phyloP scores from a whole-genome alignment of 1,284 basidiomycete genomes.

The Bjerkandera adusta region DNA sequence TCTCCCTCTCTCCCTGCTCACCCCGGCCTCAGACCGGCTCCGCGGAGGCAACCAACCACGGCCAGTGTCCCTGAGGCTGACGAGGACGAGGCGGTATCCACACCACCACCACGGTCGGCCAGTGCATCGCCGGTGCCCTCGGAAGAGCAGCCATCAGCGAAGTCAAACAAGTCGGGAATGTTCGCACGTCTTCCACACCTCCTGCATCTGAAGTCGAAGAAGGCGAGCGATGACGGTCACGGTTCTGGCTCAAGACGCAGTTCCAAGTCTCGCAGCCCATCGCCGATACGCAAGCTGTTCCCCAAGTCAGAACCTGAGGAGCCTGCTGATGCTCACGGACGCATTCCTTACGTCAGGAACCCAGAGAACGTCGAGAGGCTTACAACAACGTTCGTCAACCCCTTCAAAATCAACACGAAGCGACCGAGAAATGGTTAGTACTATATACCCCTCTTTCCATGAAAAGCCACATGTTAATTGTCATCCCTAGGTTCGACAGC shows the following conservation, averaged over 20 bases:
- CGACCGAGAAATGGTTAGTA: background rate
- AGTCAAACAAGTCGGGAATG: too few species aligned
- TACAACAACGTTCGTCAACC: slow-evolving; percentile 22
- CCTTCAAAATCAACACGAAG: slow-evolving; percentile 21
- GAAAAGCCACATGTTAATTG: too few species aligned
- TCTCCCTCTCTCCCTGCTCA: too few species aligned
- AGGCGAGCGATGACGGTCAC: background rate
- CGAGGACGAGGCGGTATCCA: too few species aligned
- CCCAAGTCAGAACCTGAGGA: slow-evolving; percentile 10
- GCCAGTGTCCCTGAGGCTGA: too few species aligned
- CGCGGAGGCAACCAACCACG: too few species aligned
- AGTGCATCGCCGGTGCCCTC: too few species aligned
- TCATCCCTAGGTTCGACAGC: too few species aligned
- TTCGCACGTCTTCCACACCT: too few species aligned
- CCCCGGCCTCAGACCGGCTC: too few species aligned
- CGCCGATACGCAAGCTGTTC: slow-evolving; percentile 4
- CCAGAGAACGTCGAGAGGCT: slow-evolving; percentile 16
- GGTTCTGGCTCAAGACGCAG: background rate
- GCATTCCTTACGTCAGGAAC: slow-evolving; percentile 9
- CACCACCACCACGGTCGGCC: too few species aligned
- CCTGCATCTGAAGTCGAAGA: slow-evolving; percentile 5
- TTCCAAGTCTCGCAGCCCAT: slow-evolving; percentile 3
- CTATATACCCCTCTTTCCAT: background rate
- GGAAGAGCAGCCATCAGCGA: too few species aligned
- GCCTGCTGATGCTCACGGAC: slow-evolving; percentile 8